phyloP scores from a whole-genome alignment of 75 land plant genomes.

The Azolla pinnata region DNA sequence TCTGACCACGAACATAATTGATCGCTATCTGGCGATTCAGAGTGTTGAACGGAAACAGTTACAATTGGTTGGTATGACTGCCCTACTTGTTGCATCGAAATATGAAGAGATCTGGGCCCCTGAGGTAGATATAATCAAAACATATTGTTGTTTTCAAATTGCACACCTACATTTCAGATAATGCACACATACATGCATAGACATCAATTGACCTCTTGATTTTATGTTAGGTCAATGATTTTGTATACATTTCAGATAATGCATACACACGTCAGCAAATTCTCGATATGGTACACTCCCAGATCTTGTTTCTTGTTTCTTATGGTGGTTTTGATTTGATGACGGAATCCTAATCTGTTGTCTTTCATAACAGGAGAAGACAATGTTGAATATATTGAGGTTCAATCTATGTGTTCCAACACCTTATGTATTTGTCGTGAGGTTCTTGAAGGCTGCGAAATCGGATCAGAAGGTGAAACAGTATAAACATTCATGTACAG shows the following conservation, averaged over 20 bases:
- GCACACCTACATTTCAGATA: not conserved
- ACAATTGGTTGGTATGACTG: constrained; percentile 77
- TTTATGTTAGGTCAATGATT: constrained; percentile 30
- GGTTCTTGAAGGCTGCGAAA: constrained; percentile 78
- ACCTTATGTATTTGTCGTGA: constrained; percentile 68
- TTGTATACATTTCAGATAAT: constrained; percentile 50
- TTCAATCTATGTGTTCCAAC: constrained; percentile 69
- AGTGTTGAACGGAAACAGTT: constrained; percentile 41
- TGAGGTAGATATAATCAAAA: constrained; percentile 29
- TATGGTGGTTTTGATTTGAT: not conserved
- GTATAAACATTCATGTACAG: too few relatives aligned
- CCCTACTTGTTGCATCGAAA: constrained; percentile 69
- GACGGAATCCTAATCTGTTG: not conserved
- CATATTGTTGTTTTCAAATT: not conserved
- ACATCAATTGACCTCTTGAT: too few relatives aligned
- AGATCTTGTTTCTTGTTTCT: not conserved
- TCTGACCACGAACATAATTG: constrained; percentile 57
- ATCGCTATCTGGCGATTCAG: constrained; percentile 44
- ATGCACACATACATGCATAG: too few relatives aligned
- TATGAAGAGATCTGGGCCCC: constrained; percentile 93
- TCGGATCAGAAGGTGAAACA: constrained; percentile 60
- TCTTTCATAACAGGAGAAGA: constrained; percentile 45
- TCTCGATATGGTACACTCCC: constrained; percentile 47
- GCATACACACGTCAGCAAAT: constrained; percentile 54
- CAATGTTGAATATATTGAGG: constrained; percentile 46